Conservation (phyloP, 2,329 filamentous ascomycete species). For the Pseudonectria foliicola region DNA sequence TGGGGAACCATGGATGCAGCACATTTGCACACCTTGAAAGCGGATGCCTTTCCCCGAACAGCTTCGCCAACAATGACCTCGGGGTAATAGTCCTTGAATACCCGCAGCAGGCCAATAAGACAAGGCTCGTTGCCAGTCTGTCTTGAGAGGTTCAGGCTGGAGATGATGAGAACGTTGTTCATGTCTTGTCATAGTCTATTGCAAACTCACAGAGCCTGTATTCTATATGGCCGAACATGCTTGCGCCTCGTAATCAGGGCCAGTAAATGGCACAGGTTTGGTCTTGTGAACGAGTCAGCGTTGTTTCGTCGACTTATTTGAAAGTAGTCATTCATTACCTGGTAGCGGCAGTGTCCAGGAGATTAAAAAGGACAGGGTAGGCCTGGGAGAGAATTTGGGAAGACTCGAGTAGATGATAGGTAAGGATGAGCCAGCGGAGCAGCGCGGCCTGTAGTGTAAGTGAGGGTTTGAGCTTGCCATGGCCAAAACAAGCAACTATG, state of each 20-base stretch:
- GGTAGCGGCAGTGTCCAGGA: slow-evolving; percentile 73
- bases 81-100: slow-evolving; percentile 89
- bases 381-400: slow-evolving; percentile 56
- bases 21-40: slow-evolving; percentile 45
- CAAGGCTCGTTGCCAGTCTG: slow-evolving; percentile 66
- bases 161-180: slow-evolving; percentile 2
- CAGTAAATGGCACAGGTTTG: slow-evolving; percentile 66
- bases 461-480: slow-evolving; percentile 68
- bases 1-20: background rate
- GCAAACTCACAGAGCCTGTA: slow-evolving; percentile 60
- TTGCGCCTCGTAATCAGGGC: slow-evolving; percentile 72
- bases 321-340: slow-evolving; percentile 39
- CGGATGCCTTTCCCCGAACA: slow-evolving; percentile 51
- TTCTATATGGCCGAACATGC: slow-evolving; percentile 77
- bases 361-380: slow-evolving; percentile 72
- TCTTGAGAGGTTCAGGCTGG: slow-evolving; percentile 49
- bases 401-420: slow-evolving; percentile 64
- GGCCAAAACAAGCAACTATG: slow-evolving; percentile 66
- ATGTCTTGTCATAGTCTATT: background rate
- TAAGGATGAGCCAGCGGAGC: slow-evolving; percentile 70
- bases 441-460: slow-evolving; percentile 63
- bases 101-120: slow-evolving; percentile 64
- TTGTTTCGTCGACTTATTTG: background rate
- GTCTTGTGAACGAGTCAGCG: slow-evolving; percentile 30
- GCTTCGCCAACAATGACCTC: slow-evolving; percentile 75